Evolutionary conservation across 2,329 filamentous ascomycete genomes (phyloP).

Genomic region (Sordariomycetes sp.): DNA sequence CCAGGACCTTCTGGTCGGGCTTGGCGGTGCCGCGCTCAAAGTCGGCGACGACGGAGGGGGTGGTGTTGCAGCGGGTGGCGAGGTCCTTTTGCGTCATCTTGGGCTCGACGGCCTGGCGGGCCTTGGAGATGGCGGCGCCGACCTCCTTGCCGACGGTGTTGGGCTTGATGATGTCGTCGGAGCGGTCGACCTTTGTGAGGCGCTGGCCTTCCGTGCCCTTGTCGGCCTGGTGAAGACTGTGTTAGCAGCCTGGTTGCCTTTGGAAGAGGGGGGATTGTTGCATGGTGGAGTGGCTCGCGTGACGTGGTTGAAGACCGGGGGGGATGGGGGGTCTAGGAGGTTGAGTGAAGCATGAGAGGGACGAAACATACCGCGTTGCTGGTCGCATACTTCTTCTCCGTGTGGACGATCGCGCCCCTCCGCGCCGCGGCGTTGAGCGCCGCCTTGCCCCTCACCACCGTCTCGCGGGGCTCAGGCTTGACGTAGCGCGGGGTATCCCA

Average conservation of each 20-base stretch:
- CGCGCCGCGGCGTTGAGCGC: constrained; percentile 85
- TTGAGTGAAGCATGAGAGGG: neutral
- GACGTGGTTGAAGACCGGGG: neutral
- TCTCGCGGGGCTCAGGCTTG: constrained; percentile 82
- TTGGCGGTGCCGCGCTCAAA: constrained; percentile 70
- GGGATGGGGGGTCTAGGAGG: neutral
- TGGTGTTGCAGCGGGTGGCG: constrained; percentile 83
- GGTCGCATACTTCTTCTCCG: constrained; percentile 80
- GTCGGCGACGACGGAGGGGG: constrained; percentile 63
- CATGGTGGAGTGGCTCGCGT: neutral
- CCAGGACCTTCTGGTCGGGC: constrained; percentile 75
- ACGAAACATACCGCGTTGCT: constrained; percentile 61
- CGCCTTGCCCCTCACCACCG: constrained; percentile 70
- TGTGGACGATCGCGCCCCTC: constrained; percentile 59
- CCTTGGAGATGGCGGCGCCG: constrained; percentile 68
- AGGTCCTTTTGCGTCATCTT: constrained; percentile 92
- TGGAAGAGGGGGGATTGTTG: too few relatives aligned
- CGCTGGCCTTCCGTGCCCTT: constrained; percentile 71
- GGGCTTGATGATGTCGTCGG: constrained; percentile 94
- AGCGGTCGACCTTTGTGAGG: constrained; percentile 93
- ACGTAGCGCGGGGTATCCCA: constrained; percentile 64
- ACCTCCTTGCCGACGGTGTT: constrained; percentile 77
- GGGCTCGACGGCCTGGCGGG: constrained; percentile 70
- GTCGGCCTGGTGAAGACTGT: neutral
- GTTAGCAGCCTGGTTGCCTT: neutral